Base-by-base conservation (phyloP, 306 rosid genomes). In the Myrica gale region DNA sequence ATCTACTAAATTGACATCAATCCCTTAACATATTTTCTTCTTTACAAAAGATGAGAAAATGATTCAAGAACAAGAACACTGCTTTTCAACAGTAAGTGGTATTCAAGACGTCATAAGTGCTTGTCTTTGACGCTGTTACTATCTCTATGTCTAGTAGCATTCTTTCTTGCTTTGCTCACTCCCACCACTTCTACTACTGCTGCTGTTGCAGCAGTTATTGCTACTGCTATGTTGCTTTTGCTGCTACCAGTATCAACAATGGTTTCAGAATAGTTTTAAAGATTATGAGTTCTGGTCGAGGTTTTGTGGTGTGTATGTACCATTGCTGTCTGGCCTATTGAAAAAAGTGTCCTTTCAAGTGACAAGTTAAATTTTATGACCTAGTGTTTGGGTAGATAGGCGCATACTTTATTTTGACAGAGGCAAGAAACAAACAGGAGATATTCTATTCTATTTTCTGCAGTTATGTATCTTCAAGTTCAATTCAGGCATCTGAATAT, bases 401-500 rank as follows among this genome's bases (percentile, higher is more conserved):
- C 52, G 47, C 66, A 43, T 50, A 3, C 67, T 62, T 79, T 42
- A 51, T 44, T 78, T 75, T 58, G 61, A 16, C 62, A 21, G 15
- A 19, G 76, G 9, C 63, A 61, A 21, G 41, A 32, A 32, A 58
- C 41, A 63, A 63, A 9, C 61, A 44, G 39, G 61, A 44, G 51
- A 56, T 76, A 13, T 68, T 68, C 69, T 56, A 39, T 19, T 54
- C 62, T 51, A 45, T 52, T 74, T 74, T 67, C 16, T 67, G 11
- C 50, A 16, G n/a, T 73, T 80, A 68, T 39, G 0, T 42, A 47
- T 66, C 52, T 69, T 69, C 23, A 45, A 75, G 57, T 71, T 37
- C 58, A 73, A 78, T 39, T 53, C 52, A 44, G 79, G 21, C 55
- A 52, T 86, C 85, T 85, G 79, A 82, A 75, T 43, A 52, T 62